phyloP scores from a whole-genome alignment of 1,284 basidiomycete species.

The Sphagnurus paluster region DNA sequence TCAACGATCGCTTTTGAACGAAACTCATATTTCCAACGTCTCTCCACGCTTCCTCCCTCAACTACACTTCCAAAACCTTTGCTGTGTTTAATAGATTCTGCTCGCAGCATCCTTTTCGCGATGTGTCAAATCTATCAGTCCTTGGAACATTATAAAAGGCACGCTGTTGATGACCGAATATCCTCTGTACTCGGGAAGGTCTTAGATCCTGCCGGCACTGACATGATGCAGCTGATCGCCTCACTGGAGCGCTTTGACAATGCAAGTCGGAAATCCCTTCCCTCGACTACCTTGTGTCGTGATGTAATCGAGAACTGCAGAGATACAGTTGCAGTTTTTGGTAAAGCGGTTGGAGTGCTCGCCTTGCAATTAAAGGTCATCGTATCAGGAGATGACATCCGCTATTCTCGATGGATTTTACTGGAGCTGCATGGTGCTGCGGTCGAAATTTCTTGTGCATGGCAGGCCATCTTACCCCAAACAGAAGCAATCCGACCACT shows the following conservation, averaged over 20 bases:
- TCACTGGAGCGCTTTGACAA: conserved; percentile 93
- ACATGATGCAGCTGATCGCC: conserved; percentile 84
- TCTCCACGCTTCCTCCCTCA: conserved; percentile 74
- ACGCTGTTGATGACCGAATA: conserved; percentile 86
- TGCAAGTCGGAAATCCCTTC: conserved; percentile 67
- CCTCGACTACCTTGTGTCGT: conserved; percentile 76
- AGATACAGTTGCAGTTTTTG: conserved; percentile 85
- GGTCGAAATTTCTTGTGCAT: conserved; percentile 86
- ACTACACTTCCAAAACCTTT: conserved; percentile 76
- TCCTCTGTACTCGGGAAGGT: conserved; percentile 82
- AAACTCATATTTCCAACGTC: conserved; percentile 91
- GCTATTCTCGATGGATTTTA: conserved; percentile 87
- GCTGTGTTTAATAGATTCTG: conserved; percentile 79
- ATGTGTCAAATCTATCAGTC: conserved; percentile 92
- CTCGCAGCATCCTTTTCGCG: conserved; percentile 91
- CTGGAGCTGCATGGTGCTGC: conserved; percentile 89
- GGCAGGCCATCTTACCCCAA: conserved; percentile 78
- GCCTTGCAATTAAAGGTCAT: conserved; percentile 81
- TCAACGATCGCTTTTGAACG: conserved; percentile 77
- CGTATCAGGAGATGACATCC: conserved; percentile 76
- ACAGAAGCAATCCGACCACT: conserved; percentile 71
- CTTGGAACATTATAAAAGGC: conserved; percentile 86
- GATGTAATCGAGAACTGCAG: conserved; percentile 82
- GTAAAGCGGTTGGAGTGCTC: conserved; percentile 85
- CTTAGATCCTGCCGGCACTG: conserved; percentile 80